Evolutionary conservation across 108 stramenopile genomes (phyloP).

Genomic region (Fragilaria radians): DNA sequence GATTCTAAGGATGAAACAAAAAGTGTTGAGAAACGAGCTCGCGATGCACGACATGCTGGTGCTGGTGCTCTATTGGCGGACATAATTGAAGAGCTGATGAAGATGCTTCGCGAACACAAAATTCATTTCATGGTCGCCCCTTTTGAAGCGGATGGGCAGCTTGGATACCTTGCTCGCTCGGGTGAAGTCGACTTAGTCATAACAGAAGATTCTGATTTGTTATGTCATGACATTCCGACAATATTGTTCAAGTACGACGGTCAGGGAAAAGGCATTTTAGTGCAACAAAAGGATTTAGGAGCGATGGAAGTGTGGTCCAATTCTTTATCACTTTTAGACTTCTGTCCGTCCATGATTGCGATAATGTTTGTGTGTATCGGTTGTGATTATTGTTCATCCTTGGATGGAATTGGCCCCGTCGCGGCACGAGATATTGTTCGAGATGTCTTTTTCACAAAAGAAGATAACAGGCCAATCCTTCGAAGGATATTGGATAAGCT

Average conservation of each 20-base stretch:
- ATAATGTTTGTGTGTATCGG: conserved; percentile 90
- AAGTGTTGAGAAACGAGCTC: conserved; percentile 28
- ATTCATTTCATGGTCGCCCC: conserved; percentile 87
- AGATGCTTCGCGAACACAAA: conserved; percentile 23
- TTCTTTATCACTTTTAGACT: conserved; percentile 43
- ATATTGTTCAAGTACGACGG: conserved; percentile 83
- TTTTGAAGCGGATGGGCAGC: conserved; percentile 97
- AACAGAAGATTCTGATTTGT: conserved; percentile 96
- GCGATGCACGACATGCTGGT: conserved; percentile 58
- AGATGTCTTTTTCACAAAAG: conserved; percentile 18
- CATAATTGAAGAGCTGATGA: conserved; percentile 28
- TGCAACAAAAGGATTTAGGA: conserved; percentile 35
- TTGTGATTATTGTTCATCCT: conserved; percentile 87
- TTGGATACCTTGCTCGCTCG: conserved; percentile 75
- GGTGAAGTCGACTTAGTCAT: conserved; percentile 79
- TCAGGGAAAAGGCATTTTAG: conserved; percentile 27
- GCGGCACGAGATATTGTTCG: conserved; percentile 73
- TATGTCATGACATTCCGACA: conserved; percentile 67
- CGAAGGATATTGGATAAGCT: conserved; percentile 10
- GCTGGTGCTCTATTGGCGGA: conserved; percentile 29
- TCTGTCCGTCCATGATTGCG: conserved; percentile 83
- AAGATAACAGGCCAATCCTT: conserved; percentile 4
- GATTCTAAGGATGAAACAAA: conserved; percentile 9
- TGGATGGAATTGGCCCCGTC: conserved; percentile 82
- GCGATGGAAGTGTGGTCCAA: conserved; percentile 28